Evolutionary conservation across 441 rosid genomes (phyloP).

Genomic region (Theobroma grandiflorum): DNA sequence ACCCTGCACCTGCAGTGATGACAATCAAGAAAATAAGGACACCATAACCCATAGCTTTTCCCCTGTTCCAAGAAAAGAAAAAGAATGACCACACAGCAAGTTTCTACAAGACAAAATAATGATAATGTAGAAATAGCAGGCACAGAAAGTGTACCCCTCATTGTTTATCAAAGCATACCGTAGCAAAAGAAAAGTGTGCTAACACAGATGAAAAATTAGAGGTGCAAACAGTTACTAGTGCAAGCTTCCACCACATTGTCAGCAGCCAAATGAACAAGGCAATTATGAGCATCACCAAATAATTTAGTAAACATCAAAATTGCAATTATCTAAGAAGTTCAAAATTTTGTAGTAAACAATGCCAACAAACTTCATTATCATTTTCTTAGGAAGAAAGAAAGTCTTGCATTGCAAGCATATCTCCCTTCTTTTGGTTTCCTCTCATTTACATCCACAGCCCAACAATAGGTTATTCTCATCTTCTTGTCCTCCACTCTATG

Average conservation of each 20-base stretch:
- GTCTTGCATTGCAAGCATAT: neutral
- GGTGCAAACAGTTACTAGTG: no score
- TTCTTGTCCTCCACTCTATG: neutral
- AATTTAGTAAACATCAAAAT: neutral
- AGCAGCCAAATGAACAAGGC: constrained; percentile 20
- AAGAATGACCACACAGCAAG: neutral
- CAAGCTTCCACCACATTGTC: neutral
- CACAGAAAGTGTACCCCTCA: neutral
- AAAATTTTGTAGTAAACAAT: neutral
- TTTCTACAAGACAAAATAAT: constrained; percentile 5
- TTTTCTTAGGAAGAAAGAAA: constrained; percentile 4
- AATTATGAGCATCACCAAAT: constrained; percentile 4
- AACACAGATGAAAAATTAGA: constrained; percentile 7
- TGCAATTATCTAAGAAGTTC: neutral
- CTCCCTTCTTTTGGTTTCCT: constrained; percentile 10
- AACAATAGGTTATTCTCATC: neutral
- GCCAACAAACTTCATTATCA: neutral
- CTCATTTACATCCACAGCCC: neutral
- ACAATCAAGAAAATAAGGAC: constrained; percentile 25
- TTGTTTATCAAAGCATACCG: neutral
- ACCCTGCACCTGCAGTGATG: constrained; percentile 57
- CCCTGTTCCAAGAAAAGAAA: neutral
- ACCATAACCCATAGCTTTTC: neutral
- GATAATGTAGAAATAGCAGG: neutral
- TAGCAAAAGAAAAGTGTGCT: constrained; percentile 3